Evolutionary conservation across 352 stramenopile species (phyloP).

Genomic region (Pythium brachiatum): DNA sequence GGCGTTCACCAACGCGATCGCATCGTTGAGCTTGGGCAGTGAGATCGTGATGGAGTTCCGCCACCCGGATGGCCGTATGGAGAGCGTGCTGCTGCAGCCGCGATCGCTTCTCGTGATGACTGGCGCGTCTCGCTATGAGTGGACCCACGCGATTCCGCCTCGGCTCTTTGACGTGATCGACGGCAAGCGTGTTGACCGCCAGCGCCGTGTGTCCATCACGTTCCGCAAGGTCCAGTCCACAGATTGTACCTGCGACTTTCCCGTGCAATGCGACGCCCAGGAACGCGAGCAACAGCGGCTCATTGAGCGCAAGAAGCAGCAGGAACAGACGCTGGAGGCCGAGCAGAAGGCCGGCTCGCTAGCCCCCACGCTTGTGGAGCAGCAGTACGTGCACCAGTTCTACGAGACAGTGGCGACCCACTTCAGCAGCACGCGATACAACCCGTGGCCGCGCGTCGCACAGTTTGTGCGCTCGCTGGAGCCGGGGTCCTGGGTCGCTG

Average conservation of each 20-base stretch:
- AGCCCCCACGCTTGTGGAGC: conserved; percentile 63
- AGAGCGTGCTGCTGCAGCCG: conserved; percentile 64
- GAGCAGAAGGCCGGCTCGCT: conserved; percentile 27
- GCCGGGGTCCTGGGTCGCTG: conserved; percentile 61
- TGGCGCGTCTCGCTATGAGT: conserved; percentile 80
- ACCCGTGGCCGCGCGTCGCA: conserved; percentile 73
- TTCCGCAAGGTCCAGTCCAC: conserved; percentile 82
- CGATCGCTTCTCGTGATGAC: conserved; percentile 85
- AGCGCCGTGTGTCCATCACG: conserved; percentile 80
- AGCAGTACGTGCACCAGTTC: conserved; percentile 84
- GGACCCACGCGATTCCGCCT: conserved; percentile 85
- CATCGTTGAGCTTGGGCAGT: conserved; percentile 70
- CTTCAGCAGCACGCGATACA: conserved; percentile 87
- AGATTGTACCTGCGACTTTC: conserved; percentile 67
- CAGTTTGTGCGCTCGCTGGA: conserved; percentile 60
- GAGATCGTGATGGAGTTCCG: conserved; percentile 87
- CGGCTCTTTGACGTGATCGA: conserved; percentile 87
- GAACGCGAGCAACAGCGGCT: conserved; percentile 6
- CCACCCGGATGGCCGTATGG: conserved; percentile 51
- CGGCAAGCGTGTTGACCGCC: conserved; percentile 52
- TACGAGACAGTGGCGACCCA: conserved; percentile 83
- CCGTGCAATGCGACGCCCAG: conserved; percentile 62
- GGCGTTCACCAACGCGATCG: conserved; percentile 82
- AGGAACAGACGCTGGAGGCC: conserved; percentile 6
- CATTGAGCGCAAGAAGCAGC: conserved; percentile 10